Percentiles rank a stretch among this genome's conserved stretches.
Evolutionary conservation across 1,139 yeast genomes (phyloP).

Genomic region (Sugiyamaella neomexicana): DNA sequence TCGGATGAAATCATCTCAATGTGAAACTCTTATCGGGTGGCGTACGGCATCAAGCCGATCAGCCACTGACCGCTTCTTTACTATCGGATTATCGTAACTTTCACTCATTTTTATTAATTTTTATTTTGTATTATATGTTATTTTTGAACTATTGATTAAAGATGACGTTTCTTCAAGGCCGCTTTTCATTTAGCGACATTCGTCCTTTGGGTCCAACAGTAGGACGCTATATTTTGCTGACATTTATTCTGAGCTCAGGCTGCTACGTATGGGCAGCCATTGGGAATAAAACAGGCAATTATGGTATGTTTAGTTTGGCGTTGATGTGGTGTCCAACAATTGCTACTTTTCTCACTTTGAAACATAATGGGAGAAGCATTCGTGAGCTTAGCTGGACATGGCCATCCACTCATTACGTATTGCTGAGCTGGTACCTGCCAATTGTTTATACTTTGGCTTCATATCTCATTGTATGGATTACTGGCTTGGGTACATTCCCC

Average conservation of each 20-base stretch:
- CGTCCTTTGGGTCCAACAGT: slow-evolving; percentile 1
- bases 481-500: slow-evolving; percentile 5
- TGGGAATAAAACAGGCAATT: background rate
- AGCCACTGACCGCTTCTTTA: no score
- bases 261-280: background rate
- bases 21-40: no score
- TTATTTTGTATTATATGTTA: no score
- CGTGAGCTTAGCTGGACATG: slow-evolving; percentile 1
- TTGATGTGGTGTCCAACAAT: slow-evolving; percentile 6
- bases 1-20: no score
- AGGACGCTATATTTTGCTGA: background rate
- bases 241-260: background rate
- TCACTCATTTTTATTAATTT: no score
- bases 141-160: no score
- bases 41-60: no score
- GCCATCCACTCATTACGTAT: background rate
- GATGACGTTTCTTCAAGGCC: background rate
- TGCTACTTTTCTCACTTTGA: slow-evolving; percentile 4
- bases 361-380: background rate
- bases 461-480: slow-evolving; percentile 5
- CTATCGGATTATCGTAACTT: no score
- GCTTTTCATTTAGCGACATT: background rate
- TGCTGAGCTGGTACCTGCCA: slow-evolving; percentile 6
- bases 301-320: background rate
- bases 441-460: background rate